Evolutionary conservation across 768 basidiomycete genomes (phyloP).

Genomic region (Leccinum disarticulatum): DNA sequence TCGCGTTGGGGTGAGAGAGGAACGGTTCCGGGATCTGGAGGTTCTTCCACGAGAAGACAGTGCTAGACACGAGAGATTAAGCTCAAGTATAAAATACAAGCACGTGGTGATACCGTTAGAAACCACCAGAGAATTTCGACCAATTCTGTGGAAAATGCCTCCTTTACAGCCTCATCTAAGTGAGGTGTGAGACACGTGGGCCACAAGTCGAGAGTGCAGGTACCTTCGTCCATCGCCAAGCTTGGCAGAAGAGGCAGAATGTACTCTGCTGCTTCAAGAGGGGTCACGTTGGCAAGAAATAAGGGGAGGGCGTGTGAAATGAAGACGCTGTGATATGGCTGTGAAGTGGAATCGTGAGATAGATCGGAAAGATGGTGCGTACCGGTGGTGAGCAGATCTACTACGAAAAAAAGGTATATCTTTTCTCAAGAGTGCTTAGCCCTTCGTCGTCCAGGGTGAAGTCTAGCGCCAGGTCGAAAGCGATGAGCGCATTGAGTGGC

Average conservation of each 20-base stretch:
- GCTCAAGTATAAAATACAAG: not conserved
- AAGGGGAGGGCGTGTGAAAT: conserved; percentile 83
- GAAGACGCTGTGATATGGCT: conserved; percentile 57
- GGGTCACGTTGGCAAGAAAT: conserved; percentile 72
- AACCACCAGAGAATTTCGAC: conserved; percentile 93
- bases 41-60: conserved; percentile 63
- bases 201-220: conserved; percentile 8
- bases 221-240: conserved; percentile 86
- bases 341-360: conserved; percentile 8
- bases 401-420: conserved; percentile 87
- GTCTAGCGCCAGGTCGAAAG: conserved; percentile 35
- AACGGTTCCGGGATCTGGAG: conserved; percentile 15
- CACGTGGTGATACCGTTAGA: conserved; percentile 51
- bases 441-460: conserved; percentile 72
- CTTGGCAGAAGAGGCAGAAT: conserved; percentile 86
- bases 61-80: conserved; percentile 40
- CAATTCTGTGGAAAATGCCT: conserved; percentile 80
- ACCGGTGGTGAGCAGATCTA: conserved; percentile 61
- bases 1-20: conserved; percentile 16
- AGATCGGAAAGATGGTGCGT: conserved; percentile 10
- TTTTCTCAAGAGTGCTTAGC: conserved; percentile 83
- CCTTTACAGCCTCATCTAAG: conserved; percentile 83
- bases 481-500: conserved; percentile 24
- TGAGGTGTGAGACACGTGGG: conserved; percentile 10
- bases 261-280: conserved; percentile 89